phyloP scores from a whole-genome alignment of 495 filamentous ascomycete genomes.

The Thermothielavioides terrestris region DNA sequence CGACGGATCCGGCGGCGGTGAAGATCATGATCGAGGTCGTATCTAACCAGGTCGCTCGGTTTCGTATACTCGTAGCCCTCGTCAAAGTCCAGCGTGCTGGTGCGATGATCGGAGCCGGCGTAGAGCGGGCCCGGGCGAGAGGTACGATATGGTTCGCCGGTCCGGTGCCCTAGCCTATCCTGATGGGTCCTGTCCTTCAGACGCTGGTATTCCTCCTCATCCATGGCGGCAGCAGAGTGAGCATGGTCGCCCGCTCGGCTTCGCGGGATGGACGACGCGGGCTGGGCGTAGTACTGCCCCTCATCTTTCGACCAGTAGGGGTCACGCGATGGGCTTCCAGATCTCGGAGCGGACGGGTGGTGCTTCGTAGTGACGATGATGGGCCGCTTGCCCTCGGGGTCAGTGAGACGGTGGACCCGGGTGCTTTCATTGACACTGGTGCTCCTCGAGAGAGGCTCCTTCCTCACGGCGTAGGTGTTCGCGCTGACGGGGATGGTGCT shows the following conservation, averaged over 20 bases:
- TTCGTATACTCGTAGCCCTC: slow-evolving; percentile 66
- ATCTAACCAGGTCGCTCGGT: slow-evolving; percentile 57
- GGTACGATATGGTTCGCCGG: slow-evolving; percentile 29
- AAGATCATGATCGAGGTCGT: slow-evolving; percentile 49
- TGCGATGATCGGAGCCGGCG: slow-evolving; percentile 22
- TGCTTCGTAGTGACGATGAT: slow-evolving; percentile 41
- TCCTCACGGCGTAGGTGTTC: slow-evolving; percentile 42
- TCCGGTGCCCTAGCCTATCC: slow-evolving; percentile 26
- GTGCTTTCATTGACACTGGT: slow-evolving; percentile 33
- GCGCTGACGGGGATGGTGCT: slow-evolving; percentile 25
- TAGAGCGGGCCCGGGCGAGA: slow-evolving; percentile 29
- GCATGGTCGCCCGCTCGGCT: slow-evolving; percentile 21
- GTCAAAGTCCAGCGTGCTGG: slow-evolving; percentile 48
- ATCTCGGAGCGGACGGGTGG: slow-evolving; percentile 21
- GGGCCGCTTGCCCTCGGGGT: slow-evolving; percentile 30
- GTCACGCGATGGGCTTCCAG: slow-evolving; percentile 39
- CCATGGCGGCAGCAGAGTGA: slow-evolving; percentile 29
- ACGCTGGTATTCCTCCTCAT: slow-evolving; percentile 37
- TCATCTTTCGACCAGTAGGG: slow-evolving; percentile 43
- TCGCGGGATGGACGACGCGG: slow-evolving; percentile 40
- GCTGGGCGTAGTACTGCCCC: slow-evolving; percentile 40
- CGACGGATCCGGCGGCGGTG: slow-evolving; percentile 35
- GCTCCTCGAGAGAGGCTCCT: slow-evolving; percentile 34
- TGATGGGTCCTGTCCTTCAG: slow-evolving; percentile 38
- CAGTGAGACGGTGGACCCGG: slow-evolving; percentile 32